Conservation (phyloP, 768 basidiomycete genomes). For the Russula vinacea region DNA sequence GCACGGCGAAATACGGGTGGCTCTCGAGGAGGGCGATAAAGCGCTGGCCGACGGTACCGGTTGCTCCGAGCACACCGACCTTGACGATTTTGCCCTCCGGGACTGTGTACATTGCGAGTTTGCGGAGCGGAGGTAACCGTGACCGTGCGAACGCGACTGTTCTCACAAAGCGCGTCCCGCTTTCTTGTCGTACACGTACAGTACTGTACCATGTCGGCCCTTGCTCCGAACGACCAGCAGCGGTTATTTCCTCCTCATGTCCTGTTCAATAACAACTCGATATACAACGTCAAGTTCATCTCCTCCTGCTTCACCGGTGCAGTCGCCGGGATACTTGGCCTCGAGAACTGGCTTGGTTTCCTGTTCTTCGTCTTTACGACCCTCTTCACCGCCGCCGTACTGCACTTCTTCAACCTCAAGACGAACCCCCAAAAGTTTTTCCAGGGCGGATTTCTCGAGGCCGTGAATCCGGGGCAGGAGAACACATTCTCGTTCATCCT, state of each 20-base stretch:
- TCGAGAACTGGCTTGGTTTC: slow-evolving; percentile 83
- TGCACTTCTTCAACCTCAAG: slow-evolving; percentile 69
- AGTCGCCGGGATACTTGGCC: slow-evolving; percentile 82
- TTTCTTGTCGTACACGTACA: too few species aligned
- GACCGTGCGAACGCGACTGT: neutral
- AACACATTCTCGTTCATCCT: slow-evolving; percentile 88
- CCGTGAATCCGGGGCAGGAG: slow-evolving; percentile 85
- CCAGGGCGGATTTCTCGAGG: slow-evolving; percentile 58
- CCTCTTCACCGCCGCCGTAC: slow-evolving; percentile 60
- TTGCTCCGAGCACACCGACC: slow-evolving; percentile 83
- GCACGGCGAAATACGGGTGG: slow-evolving; percentile 89
- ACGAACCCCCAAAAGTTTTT: slow-evolving; percentile 61
- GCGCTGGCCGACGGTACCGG: slow-evolving; percentile 93
- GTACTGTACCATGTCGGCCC: slow-evolving; percentile 27
- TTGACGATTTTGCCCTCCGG: slow-evolving; percentile 35
- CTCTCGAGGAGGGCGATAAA: slow-evolving; percentile 84
- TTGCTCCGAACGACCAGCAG: slow-evolving; percentile 44
- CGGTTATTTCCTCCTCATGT: slow-evolving; percentile 67
- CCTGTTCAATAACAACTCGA: slow-evolving; percentile 55
- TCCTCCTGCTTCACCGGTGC: slow-evolving; percentile 84
- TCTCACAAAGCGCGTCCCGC: too few species aligned
- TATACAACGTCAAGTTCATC: slow-evolving; percentile 68
- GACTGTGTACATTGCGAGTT: slow-evolving; percentile 22
- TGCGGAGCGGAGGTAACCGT: neutral
- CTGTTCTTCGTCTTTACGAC: slow-evolving; percentile 68